Conservation (phyloP, 2,329 filamentous ascomycete genomes). For the Onygenales sp. region DNA sequence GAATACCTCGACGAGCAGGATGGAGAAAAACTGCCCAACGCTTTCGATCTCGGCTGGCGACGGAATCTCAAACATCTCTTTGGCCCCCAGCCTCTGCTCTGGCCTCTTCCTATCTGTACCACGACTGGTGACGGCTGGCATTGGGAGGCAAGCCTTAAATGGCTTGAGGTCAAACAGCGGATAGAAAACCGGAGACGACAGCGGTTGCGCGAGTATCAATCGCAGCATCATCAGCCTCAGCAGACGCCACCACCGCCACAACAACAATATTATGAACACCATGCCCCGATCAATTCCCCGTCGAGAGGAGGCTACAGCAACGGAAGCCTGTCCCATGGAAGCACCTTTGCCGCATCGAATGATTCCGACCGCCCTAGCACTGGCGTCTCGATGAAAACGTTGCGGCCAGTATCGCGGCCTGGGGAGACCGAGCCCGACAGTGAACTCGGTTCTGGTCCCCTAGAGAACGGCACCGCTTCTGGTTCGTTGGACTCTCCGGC, state of each 20-base stretch:
- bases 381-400: conserved; percentile 34
- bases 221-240: conserved; percentile 23
- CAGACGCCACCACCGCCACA: conserved; percentile 2
- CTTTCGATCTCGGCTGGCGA: conserved; percentile 81
- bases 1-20: conserved; percentile 86
- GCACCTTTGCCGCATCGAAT: neutral
- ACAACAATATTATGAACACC: conserved; percentile 20
- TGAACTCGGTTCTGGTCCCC: conserved; percentile 7
- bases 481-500: conserved; percentile 2
- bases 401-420: conserved; percentile 28
- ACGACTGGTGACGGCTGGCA: conserved; percentile 88
- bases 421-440: conserved; percentile 27
- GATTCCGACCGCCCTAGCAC: conserved; percentile 24
- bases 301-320: neutral
- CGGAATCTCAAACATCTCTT: conserved; percentile 75
- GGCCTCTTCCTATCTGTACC: conserved; percentile 72
- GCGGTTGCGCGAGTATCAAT: conserved; percentile 21
- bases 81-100: conserved; percentile 61
- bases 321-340: neutral
- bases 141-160: conserved; percentile 78
- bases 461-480: conserved; percentile 4
- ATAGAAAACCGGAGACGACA: conserved; percentile 34
- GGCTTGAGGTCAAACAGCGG: conserved; percentile 60
- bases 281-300: neutral
- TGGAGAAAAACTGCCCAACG: conserved; percentile 77